phyloP scores from a whole-genome alignment of 495 filamentous ascomycete species.

The Tuber melanosporum region DNA sequence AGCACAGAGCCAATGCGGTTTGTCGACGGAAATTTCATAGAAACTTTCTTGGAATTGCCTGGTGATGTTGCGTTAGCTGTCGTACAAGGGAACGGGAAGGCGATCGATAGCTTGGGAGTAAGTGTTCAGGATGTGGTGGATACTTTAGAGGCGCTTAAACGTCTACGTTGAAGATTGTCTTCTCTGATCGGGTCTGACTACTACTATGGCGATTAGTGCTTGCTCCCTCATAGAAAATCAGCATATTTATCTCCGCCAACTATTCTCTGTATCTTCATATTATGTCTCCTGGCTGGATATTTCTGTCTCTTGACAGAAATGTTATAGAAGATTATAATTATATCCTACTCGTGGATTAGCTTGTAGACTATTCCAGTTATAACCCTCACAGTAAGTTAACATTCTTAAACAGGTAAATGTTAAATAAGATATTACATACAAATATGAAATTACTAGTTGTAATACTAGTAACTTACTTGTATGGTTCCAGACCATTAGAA shows the following conservation, averaged over 20 bases:
- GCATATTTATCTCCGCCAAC: background rate
- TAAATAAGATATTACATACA: background rate
- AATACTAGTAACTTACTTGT: background rate
- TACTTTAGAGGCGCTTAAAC: slow-evolving; percentile 65
- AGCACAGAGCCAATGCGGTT: slow-evolving; percentile 76
- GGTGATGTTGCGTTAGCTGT: slow-evolving; percentile 61
- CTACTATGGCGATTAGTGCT: background rate
- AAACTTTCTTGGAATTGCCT: slow-evolving; percentile 68
- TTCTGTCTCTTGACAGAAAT: background rate
- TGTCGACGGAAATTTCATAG: slow-evolving; percentile 86
- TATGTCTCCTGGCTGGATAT: background rate
- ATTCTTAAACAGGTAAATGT: too few relatives aligned
- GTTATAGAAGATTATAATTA: too few relatives aligned
- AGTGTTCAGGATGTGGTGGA: slow-evolving; percentile 66
- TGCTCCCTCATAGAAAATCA: background rate
- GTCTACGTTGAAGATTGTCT: slow-evolving; percentile 53
- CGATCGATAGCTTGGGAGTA: slow-evolving; percentile 53
- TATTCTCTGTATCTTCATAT: background rate
- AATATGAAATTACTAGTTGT: background rate
- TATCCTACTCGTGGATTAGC: too few relatives aligned
- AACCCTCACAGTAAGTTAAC: too few relatives aligned
- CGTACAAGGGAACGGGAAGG: slow-evolving; percentile 46
- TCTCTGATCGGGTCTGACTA: background rate
- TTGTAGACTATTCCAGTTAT: too few relatives aligned
- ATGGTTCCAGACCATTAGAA: background rate